phyloP scores from a whole-genome alignment of 202 grass and related monocot genomes.

The Zizania palustris region DNA sequence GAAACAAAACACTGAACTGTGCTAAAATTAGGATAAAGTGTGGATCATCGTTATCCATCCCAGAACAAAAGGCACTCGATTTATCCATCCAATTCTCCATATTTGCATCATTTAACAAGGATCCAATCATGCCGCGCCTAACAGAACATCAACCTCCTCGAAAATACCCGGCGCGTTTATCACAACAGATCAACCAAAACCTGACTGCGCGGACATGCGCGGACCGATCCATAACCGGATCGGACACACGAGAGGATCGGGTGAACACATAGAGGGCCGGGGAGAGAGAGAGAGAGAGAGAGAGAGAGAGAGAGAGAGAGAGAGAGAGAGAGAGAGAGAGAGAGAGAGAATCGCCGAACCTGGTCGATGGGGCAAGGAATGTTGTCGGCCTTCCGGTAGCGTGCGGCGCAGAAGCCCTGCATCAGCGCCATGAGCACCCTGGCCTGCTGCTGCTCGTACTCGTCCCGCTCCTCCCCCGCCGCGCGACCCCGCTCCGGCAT shows the following conservation, averaged over 20 bases:
- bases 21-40: not conserved
- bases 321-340: not conserved
- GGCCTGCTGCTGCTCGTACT: conserved; percentile 48
- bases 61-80: not conserved
- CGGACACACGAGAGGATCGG: not conserved
- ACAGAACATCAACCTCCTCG: not conserved
- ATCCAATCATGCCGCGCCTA: not conserved
- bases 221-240: not conserved
- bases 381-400: conserved; percentile 72
- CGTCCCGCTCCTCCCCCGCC: conserved; percentile 44
- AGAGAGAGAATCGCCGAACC: conserved; percentile 32
- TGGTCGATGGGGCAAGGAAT: conserved; percentile 57
- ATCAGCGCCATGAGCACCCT: conserved; percentile 50
- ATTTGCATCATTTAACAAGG: not conserved
- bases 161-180: not conserved
- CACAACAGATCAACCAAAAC: not conserved
- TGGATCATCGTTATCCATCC: not conserved
- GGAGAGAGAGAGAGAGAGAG: not conserved
- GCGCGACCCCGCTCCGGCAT: conserved; percentile 40
- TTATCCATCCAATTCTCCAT: not conserved
- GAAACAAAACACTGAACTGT: not conserved
- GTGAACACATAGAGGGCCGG: not conserved
- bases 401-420: conserved; percentile 61
- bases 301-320: not conserved
- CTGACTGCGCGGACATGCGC: not conserved